Evolutionary conservation across 176 grass and related monocot species (phyloP).

Genomic region (Sorghum bicolor): DNA sequence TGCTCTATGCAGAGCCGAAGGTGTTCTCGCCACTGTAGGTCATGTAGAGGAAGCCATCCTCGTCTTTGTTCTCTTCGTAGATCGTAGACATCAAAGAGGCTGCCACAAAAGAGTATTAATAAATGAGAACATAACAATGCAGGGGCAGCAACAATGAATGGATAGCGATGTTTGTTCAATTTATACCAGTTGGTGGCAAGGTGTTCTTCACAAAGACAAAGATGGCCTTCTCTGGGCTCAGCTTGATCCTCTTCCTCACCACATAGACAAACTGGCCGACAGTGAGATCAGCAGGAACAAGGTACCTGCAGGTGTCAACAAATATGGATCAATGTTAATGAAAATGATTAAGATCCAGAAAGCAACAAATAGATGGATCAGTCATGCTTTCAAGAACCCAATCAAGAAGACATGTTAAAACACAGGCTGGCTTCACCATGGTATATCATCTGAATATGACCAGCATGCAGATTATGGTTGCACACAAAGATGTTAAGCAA

Average conservation of each 20-base stretch:
- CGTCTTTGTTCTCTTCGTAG: constrained; percentile 90
- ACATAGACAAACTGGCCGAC: constrained; percentile 88
- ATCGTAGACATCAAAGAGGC: constrained; percentile 88
- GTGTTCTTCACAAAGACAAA: constrained; percentile 87
- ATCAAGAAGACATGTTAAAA: background rate
- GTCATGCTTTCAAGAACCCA: background rate
- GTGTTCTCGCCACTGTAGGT: constrained; percentile 94
- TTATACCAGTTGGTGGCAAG: constrained; percentile 68
- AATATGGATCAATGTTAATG: background rate
- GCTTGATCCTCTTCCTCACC: constrained; percentile 90
- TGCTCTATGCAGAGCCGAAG: constrained; percentile 56
- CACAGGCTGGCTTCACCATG: background rate
- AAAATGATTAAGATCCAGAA: background rate
- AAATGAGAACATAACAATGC: background rate
- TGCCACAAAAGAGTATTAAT: background rate
- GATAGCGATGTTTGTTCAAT: background rate
- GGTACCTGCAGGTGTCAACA: constrained; percentile 41
- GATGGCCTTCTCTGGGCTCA: constrained; percentile 85
- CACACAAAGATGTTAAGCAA: background rate
- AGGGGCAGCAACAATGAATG: background rate
- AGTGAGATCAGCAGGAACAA: constrained; percentile 84
- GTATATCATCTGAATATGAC: background rate
- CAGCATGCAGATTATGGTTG: background rate
- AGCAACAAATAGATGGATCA: background rate
- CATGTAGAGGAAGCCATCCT: constrained; percentile 96